Percentiles rank a stretch among this genome's conserved stretches.
Conservation (phyloP, 768 basidiomycete species). For the Hericium coralloides region DNA sequence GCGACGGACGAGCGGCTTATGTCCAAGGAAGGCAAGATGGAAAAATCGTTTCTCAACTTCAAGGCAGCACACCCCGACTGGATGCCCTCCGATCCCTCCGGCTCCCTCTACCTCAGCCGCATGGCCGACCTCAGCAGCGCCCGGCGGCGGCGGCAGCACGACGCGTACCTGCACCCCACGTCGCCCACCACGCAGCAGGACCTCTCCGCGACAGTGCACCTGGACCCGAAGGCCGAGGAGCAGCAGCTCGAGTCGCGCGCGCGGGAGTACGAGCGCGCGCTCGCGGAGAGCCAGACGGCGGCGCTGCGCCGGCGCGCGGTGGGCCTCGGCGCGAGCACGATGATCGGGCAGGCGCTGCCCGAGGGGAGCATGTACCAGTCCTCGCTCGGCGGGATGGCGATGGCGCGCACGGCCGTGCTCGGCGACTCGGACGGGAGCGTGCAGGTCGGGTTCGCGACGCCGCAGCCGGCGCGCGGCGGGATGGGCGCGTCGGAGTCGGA, state of each 20-base stretch:
- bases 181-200: background rate
- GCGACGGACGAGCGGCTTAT: slow-evolving; percentile 66
- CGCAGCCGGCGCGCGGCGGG: slow-evolving; percentile 7
- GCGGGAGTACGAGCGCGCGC: slow-evolving; percentile 69
- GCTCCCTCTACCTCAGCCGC: slow-evolving; percentile 82
- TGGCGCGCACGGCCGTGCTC: slow-evolving; percentile 63
- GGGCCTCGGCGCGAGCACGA: slow-evolving; percentile 30
- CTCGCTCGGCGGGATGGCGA: slow-evolving; percentile 15
- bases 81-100: slow-evolving; percentile 85
- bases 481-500: slow-evolving; percentile 7
- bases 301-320: slow-evolving; percentile 30
- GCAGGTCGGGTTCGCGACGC: slow-evolving; percentile 16
- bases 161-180: background rate
- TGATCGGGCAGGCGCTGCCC: slow-evolving; percentile 19
- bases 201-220: slow-evolving; percentile 3
- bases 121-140: slow-evolving; percentile 63
- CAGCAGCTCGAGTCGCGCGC: slow-evolving; percentile 37
- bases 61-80: slow-evolving; percentile 96
- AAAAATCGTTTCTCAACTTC: slow-evolving; percentile 94
- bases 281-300: slow-evolving; percentile 57
- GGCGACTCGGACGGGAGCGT: slow-evolving; percentile 65
- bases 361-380: slow-evolving; percentile 37
- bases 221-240: slow-evolving; percentile 8
- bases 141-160: slow-evolving; percentile 16
- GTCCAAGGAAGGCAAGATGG: slow-evolving; percentile 96